Evolutionary conservation across 2,329 filamentous ascomycete species (phyloP).

Genomic region (Botrytis cinerea): DNA sequence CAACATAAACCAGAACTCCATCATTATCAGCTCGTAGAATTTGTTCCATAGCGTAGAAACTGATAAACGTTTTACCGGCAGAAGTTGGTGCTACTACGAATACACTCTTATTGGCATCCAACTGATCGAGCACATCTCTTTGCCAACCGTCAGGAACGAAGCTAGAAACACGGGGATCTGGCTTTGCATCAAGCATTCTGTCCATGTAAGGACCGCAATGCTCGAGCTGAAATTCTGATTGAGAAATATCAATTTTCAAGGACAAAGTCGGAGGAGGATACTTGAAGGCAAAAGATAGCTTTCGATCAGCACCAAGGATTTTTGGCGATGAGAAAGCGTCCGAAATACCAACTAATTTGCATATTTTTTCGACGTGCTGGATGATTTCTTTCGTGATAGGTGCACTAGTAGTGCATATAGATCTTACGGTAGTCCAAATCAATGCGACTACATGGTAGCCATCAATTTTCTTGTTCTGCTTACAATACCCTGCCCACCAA

Average conservation of each 20-base stretch:
- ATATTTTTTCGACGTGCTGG: slow-evolving; percentile 41
- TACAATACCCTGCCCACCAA: slow-evolving; percentile 50
- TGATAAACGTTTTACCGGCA: slow-evolving; percentile 81
- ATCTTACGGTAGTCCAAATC: slow-evolving; percentile 48
- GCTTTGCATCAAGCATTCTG: slow-evolving; percentile 67
- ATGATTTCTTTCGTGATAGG: slow-evolving; percentile 48
- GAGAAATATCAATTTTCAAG: slow-evolving; percentile 43
- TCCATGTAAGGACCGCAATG: slow-evolving; percentile 75
- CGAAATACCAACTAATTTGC: slow-evolving; percentile 42
- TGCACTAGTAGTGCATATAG: slow-evolving; percentile 43
- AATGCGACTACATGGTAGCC: slow-evolving; percentile 48
- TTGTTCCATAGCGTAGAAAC: slow-evolving; percentile 81
- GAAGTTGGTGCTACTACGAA: slow-evolving; percentile 78
- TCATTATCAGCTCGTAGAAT: slow-evolving; percentile 68
- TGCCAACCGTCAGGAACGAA: slow-evolving; percentile 81
- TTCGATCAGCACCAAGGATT: slow-evolving; percentile 40
- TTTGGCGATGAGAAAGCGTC: slow-evolving; percentile 36
- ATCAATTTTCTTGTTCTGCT: slow-evolving; percentile 40
- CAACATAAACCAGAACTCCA: slow-evolving; percentile 74
- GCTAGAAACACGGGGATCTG: slow-evolving; percentile 64
- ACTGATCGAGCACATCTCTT: slow-evolving; percentile 68
- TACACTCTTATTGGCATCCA: slow-evolving; percentile 69
- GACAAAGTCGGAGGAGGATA: slow-evolving; percentile 40
- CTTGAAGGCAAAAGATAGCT: slow-evolving; percentile 50
- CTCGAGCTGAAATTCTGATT: slow-evolving; percentile 65